Evolutionary conservation across 1,139 yeast genomes (phyloP).

Genomic region (Magnusiomyces suaveolens): DNA sequence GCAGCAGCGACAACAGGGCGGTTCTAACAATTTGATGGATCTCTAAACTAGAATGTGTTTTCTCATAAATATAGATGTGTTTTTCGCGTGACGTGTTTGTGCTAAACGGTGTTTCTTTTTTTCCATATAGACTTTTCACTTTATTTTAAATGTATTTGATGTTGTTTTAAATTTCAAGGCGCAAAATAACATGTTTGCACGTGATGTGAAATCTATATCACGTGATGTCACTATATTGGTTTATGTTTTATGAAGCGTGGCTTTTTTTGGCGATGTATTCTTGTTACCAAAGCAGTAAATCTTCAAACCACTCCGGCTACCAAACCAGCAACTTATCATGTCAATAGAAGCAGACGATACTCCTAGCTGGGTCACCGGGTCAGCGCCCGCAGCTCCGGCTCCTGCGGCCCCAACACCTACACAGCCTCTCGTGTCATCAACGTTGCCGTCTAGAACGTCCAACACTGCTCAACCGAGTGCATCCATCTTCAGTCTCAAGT

Average conservation of each 20-base stretch:
- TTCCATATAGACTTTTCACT: too few relatives aligned
- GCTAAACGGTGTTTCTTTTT: too few relatives aligned
- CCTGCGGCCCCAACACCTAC: not conserved
- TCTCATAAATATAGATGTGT: not conserved
- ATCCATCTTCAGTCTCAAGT: constrained; percentile 42
- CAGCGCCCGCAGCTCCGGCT: not conserved
- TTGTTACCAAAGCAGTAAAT: too few relatives aligned
- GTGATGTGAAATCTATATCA: not conserved
- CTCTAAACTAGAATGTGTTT: not conserved
- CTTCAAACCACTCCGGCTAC: not conserved
- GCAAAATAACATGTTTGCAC: too few relatives aligned
- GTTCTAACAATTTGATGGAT: constrained; percentile 6
- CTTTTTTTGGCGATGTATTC: not conserved
- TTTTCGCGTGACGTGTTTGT: not conserved
- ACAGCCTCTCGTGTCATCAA: too few relatives aligned
- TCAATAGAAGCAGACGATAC: constrained; percentile 1
- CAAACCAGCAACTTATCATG: too few relatives aligned
- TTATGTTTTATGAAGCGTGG: not conserved
- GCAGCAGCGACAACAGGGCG: constrained; percentile 5
- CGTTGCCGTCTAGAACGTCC: not conserved
- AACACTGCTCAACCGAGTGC: not conserved
- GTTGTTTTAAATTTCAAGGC: too few relatives aligned
- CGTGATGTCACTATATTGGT: not conserved
- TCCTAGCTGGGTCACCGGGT: not conserved
- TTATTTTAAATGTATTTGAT: too few relatives aligned